phyloP scores from a whole-genome alignment of 2,329 filamentous ascomycete species.

The Monilinia fructigena region DNA sequence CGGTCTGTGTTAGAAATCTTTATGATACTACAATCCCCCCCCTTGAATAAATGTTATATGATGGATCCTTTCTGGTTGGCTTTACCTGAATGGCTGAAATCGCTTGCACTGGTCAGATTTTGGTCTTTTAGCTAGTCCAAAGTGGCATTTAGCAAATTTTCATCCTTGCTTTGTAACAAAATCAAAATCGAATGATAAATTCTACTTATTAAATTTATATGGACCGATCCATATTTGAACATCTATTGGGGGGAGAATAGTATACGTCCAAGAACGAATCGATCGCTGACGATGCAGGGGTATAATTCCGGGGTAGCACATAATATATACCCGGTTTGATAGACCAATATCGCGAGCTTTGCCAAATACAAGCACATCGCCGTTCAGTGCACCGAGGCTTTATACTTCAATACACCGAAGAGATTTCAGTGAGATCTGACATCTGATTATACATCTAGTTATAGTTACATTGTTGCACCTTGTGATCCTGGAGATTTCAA shows the following conservation, averaged over 20 bases:
- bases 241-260: no score
- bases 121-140: no score
- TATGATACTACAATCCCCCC: background rate
- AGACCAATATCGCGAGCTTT: background rate
- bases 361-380: constrained; percentile 11
- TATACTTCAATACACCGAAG: constrained; percentile 9
- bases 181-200: no score
- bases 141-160: no score
- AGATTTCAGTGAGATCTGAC: background rate
- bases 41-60: no score
- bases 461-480: background rate
- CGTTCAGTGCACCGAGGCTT: constrained; percentile 11
- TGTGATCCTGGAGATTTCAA: background rate
- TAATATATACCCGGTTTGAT: background rate
- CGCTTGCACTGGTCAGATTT: no score
- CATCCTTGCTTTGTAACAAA: no score
- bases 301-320: constrained; percentile 10
- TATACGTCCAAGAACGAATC: background rate
- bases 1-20: background rate
- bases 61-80: no score
- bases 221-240: no score
- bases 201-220: no score
- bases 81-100: no score
- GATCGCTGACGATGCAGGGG: background rate
- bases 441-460: constrained; percentile 5